Percentiles rank a stretch among this genome's conserved stretches.
These are phyloP conservation scores for Eucalyptus sp. DNA, from an alignment of 345 rosid species.

Conservation along the genomic window DNA sequence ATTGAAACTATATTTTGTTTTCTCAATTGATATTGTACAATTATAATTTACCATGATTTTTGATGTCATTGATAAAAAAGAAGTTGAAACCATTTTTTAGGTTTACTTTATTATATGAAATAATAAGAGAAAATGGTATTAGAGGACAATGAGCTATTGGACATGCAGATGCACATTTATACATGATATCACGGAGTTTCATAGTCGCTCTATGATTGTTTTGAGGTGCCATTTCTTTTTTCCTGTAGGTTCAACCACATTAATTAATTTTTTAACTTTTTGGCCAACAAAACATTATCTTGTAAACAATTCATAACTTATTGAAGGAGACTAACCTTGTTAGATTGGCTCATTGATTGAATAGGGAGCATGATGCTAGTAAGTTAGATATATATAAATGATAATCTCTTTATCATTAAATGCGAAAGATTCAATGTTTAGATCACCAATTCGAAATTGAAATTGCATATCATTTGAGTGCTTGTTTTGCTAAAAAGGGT, in stretches of 20 bases:
- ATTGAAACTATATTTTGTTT: background rate
- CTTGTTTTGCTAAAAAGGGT: background rate
- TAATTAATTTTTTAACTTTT: background rate
- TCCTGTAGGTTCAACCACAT: too few relatives aligned
- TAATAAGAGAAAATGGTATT: background rate
- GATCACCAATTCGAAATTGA: background rate
- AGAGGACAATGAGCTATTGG: background rate
- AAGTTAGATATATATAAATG: too few relatives aligned
- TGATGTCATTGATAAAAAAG: background rate
- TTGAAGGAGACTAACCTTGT: background rate
- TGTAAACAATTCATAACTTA: too few relatives aligned
- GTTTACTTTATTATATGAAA: background rate
- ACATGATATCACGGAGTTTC: background rate
- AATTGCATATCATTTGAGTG: background rate
- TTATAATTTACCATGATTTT: background rate
- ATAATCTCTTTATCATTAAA: too few relatives aligned
- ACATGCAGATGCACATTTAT: background rate
- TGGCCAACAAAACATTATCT: background rate
- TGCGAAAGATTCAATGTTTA: background rate
- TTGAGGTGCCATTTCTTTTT: background rate
- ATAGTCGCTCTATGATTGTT: background rate
- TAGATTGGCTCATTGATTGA: background rate
- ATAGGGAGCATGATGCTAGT: background rate
- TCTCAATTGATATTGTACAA: background rate
- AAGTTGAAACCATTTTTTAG: background rate